A percentile compares a stretch with the other conserved stretches of the same genome.
These are phyloP conservation scores for Parsonsia alboflavescens DNA, from an alignment of 257 asterid species.

Conservation along the genomic window DNA sequence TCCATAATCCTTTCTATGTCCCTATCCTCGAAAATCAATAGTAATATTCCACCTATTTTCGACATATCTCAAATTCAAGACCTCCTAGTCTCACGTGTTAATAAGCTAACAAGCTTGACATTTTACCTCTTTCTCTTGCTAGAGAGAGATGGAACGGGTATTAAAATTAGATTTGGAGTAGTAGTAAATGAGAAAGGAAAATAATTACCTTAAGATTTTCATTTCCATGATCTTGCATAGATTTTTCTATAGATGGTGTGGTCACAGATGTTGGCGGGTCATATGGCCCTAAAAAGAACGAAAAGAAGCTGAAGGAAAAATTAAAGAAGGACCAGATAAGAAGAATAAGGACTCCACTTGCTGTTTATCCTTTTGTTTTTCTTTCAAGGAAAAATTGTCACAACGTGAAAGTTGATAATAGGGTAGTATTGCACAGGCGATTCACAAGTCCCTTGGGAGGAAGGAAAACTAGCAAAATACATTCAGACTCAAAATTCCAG, in stretches of 20 bases:
- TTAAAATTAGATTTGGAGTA: too few relatives aligned
- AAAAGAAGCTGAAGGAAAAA: not conserved
- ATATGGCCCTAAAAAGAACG: not conserved
- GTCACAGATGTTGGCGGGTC: not conserved
- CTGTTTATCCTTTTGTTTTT: not conserved
- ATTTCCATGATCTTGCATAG: not conserved
- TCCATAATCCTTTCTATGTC: too few relatives aligned
- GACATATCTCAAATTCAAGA: too few relatives aligned
- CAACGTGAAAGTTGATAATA: not conserved
- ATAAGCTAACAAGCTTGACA: too few relatives aligned
- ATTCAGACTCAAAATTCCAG: not conserved
- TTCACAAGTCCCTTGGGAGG: not conserved
- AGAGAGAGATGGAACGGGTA: too few relatives aligned
- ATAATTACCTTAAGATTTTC: not conserved
- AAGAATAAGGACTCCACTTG: not conserved
- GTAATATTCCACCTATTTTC: too few relatives aligned
- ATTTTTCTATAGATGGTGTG: not conserved
- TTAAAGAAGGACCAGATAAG: not conserved
- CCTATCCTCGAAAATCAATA: too few relatives aligned
- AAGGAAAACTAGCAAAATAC: not conserved
- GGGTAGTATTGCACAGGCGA: not conserved
- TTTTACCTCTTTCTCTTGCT: too few relatives aligned
- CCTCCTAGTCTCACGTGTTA: too few relatives aligned
- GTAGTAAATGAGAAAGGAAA: not conserved
- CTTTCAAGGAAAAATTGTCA: not conserved